Conservation (phyloP, 202 grass and related monocot genomes). For the Musa balbisiana region DNA sequence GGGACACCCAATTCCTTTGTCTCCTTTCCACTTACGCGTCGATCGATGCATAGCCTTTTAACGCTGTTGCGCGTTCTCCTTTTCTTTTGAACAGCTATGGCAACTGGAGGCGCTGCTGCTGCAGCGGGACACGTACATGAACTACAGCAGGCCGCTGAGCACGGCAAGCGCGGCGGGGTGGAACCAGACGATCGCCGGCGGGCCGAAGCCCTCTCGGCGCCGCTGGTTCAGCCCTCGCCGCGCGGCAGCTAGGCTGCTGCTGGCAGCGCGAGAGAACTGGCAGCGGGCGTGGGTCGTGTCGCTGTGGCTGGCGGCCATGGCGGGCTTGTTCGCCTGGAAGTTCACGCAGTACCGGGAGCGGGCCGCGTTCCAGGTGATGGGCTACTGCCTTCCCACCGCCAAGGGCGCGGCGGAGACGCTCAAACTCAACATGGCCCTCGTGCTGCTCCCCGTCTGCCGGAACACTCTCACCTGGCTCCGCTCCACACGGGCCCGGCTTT, state of each 20-base stretch:
- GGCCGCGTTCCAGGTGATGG: conserved; percentile 64
- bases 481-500: conserved; percentile 78
- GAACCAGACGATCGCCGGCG: conserved; percentile 78
- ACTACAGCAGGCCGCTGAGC: conserved; percentile 88
- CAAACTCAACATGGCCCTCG: conserved; percentile 98
- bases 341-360: conserved; percentile 72
- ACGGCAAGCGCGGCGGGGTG: conserved; percentile 77
- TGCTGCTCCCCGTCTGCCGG: conserved; percentile 86
- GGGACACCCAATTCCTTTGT: background rate
- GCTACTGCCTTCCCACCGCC: conserved; percentile 79
- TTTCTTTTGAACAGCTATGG: conserved; percentile 52
- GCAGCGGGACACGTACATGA: conserved; percentile 99
- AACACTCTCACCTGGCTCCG: conserved; percentile 97
- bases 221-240: conserved; percentile 12
- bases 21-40: background rate
- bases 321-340: conserved; percentile 80
- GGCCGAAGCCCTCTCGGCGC: conserved; percentile 5
- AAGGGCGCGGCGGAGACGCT: conserved; percentile 96
- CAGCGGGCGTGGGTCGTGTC: conserved; percentile 62
- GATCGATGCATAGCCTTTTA: background rate
- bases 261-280: conserved; percentile 82
- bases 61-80: background rate
- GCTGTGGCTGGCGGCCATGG: conserved; percentile 65
- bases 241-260: conserved; percentile 31
- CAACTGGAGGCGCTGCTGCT: conserved; percentile 88